Conservation (phyloP, 768 basidiomycete genomes). For the Lactarius quietus region DNA sequence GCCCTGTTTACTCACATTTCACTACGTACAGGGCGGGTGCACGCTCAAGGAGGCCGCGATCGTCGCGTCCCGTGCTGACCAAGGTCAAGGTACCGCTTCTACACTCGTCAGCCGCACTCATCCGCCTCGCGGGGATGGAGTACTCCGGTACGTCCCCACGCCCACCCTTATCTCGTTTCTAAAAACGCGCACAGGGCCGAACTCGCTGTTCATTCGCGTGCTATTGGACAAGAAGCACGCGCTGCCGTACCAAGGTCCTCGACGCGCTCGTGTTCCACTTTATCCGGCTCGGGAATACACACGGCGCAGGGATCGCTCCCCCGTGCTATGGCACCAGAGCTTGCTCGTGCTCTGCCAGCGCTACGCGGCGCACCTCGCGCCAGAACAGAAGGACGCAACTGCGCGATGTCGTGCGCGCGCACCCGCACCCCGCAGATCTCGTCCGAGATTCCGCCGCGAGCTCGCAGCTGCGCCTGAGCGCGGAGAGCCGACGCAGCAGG, state of each 20-base stretch:
- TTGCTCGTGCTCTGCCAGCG: conserved; percentile 91
- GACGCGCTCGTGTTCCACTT: conserved; percentile 98
- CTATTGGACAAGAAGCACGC: conserved; percentile 98
- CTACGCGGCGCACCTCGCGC: conserved; percentile 90
- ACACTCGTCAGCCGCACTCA: conserved; percentile 91
- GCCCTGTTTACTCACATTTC: background rate
- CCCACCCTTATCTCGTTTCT: background rate
- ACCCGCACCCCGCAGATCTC: conserved; percentile 86
- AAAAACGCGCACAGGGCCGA: conserved; percentile 57
- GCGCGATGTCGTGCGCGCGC: conserved; percentile 85
- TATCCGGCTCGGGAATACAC: conserved; percentile 89
- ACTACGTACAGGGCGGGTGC: conserved; percentile 57
- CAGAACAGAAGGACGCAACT: conserved; percentile 97
- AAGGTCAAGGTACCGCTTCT: conserved; percentile 94
- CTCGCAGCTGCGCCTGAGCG: conserved; percentile 82
- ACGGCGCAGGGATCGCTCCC: conserved; percentile 81
- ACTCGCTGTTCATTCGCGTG: conserved; percentile 95
- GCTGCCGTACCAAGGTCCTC: conserved; percentile 94
- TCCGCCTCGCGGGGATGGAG: conserved; percentile 94
- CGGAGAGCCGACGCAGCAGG: conserved; percentile 61
- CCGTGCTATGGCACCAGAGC: conserved; percentile 99
- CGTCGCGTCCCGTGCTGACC: conserved; percentile 83
- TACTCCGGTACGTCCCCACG: conserved; percentile 65
- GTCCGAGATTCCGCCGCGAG: conserved; percentile 86
- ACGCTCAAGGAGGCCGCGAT: conserved; percentile 94